Percentiles rank a stretch among this genome's conserved stretches.
phyloP scores from a whole-genome alignment of 148 eudicot genomes.

The Silene latifolia region DNA sequence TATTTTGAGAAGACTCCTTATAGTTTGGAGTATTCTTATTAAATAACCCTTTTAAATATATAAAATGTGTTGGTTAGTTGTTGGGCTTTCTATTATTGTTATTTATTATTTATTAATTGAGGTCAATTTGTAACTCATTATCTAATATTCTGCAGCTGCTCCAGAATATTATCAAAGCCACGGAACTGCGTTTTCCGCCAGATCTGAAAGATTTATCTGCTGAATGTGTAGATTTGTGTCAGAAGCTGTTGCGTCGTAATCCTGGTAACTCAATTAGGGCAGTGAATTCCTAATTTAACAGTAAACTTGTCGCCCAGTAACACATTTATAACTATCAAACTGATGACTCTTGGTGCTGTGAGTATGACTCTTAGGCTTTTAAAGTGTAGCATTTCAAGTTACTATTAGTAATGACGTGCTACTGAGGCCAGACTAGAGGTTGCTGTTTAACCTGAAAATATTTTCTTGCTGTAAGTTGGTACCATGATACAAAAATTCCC shows the following conservation, averaged over 20 bases:
- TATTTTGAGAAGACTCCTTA: too few species aligned
- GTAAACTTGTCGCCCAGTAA: not conserved
- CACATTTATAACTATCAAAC: not conserved
- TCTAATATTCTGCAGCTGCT: conserved; percentile 54
- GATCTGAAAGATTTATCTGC: conserved; percentile 58
- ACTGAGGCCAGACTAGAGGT: not conserved
- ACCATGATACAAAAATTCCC: too few species aligned
- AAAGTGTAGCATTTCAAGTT: not conserved
- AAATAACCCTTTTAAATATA: too few species aligned
- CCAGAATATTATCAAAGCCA: conserved; percentile 76
- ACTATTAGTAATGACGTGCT: not conserved
- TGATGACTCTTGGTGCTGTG: not conserved
- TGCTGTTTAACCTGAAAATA: not conserved
- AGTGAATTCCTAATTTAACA: not conserved
- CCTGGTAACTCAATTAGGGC: conserved; percentile 55
- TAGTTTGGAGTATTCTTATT: too few species aligned
- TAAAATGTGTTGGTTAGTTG: not conserved
- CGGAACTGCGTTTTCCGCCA: conserved; percentile 71
- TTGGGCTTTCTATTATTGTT: not conserved
- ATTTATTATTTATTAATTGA: not conserved
- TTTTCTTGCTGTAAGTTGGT: not conserved
- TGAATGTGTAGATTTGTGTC: conserved; percentile 75
- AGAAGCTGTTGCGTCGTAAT: conserved; percentile 78
- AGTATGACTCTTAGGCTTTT: not conserved
- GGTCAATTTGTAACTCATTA: conserved; percentile 9